Base-by-base conservation (phyloP, 441 rosid genomes). In the Aleurites moluccanus region DNA sequence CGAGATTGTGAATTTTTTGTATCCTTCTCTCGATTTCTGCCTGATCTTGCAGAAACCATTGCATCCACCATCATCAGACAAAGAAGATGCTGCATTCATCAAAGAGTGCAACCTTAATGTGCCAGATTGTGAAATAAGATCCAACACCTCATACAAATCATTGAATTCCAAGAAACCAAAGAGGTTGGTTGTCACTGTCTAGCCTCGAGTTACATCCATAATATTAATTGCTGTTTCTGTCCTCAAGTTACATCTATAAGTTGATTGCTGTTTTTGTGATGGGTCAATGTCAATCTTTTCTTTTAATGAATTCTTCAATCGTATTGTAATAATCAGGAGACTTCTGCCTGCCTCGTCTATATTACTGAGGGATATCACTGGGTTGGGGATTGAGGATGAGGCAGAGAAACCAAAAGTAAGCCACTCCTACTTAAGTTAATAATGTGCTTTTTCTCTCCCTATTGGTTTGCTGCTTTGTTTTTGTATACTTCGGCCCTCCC, bases 321-420 rank as follows among this genome's bases (percentile, higher is more conserved):
- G 21, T 75, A 60, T 68, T 75, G 71, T 42, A 78, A 78, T n/a
- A 52, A 75, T 73, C 87, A 95, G 98, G 96, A 91, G 93, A 84
- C 93, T 93, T 69, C 52, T 85, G 83, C 99, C 97, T 69, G 91
- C 89, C 56, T 86, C 94, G 55, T 86, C 97, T 8, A 78, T 86
- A 61, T 77, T 95, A 67, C 79, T 91, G 27, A 86, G 89, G 84
- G 91, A 95, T 72, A 80, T 93, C 73, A 85, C 82, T 77, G 75
- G 82, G 47, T 73, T 85, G 56, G 89, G 85, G 45, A 77, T 89
- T 10, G 90, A 85, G 64, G 93, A 91, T 61, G 96, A 91, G 76
- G 30, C 76, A 10, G 78, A 83, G 66, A 92, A 86, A 82, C 80
- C 86, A 75, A 91, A 83, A 90, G 96, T 91, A 74, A 79, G 83